Evolutionary conservation across 192 early-diverging fungal species (phyloP).

Genomic region (Coemansia sp.): DNA sequence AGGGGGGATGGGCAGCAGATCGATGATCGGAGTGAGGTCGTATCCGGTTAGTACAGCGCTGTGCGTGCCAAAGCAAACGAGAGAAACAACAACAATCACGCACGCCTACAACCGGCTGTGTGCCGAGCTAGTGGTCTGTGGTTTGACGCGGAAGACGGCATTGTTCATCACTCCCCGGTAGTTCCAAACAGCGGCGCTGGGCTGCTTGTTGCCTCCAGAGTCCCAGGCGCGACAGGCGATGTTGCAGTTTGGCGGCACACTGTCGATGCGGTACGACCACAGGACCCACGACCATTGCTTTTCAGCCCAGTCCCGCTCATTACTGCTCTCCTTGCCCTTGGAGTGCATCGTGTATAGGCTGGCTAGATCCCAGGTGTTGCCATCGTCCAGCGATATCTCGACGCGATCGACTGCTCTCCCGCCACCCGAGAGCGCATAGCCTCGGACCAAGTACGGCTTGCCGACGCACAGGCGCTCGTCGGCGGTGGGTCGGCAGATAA

Average conservation of each 20-base stretch:
- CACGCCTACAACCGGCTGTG: constrained; percentile 19
- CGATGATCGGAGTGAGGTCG: no score
- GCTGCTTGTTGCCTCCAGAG: constrained; percentile 85
- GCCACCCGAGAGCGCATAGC: constrained; percentile 82
- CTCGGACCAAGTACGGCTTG: constrained; percentile 60
- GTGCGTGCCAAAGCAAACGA: no score
- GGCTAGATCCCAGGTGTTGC: constrained; percentile 77
- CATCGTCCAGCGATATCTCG: constrained; percentile 81
- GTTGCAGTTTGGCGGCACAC: constrained; percentile 47
- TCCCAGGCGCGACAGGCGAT: constrained; percentile 84
- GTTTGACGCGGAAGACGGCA: constrained; percentile 55
- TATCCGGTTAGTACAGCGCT: no score
- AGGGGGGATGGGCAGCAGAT: no score
- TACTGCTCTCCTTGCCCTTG: background rate
- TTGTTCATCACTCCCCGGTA: constrained; percentile 84
- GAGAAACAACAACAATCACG: no score
- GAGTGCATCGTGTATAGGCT: constrained; percentile 54
- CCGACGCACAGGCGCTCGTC: constrained; percentile 43
- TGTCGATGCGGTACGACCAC: constrained; percentile 69
- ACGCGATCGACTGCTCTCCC: constrained; percentile 75
- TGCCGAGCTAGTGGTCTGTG: constrained; percentile 12
- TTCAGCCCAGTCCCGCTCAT: constrained; percentile 38
- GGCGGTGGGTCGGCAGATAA: constrained; percentile 66
- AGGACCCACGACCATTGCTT: constrained; percentile 83
- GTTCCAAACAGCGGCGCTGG: constrained; percentile 75